Evolutionary conservation across 345 rosid genomes (phyloP).

Genomic region (Linum lewisii): DNA sequence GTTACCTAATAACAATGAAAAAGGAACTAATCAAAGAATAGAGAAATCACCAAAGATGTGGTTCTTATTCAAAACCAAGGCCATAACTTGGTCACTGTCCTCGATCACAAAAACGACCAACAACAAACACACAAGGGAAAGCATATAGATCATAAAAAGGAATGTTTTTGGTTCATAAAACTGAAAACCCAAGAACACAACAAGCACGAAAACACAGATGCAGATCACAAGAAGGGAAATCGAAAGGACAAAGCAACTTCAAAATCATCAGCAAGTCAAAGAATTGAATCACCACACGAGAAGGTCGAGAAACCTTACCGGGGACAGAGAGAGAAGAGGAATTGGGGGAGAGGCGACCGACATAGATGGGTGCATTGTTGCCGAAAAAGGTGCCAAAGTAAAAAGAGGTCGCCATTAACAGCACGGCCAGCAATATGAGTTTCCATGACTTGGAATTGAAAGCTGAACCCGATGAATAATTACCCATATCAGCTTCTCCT

Average conservation of each 20-base stretch:
- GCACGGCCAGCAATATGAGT: constrained; percentile 54
- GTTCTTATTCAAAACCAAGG: background rate
- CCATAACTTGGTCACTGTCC: background rate
- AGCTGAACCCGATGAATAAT: constrained; percentile 36
- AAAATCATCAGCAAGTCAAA: too few species aligned
- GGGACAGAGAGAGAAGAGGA: constrained; percentile 15
- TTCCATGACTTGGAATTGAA: constrained; percentile 67
- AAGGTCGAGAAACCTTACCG: constrained; percentile 12
- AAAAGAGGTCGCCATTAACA: constrained; percentile 69
- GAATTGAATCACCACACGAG: background rate
- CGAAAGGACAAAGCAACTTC: too few species aligned
- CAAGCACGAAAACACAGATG: background rate
- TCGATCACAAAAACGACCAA: background rate
- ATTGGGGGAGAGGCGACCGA: constrained; percentile 26
- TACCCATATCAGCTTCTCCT: constrained; percentile 36
- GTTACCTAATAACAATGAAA: background rate
- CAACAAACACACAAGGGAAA: background rate
- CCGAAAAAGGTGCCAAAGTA: constrained; percentile 76
- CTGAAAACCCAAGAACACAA: background rate
- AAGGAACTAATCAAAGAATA: too few species aligned
- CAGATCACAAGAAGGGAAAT: background rate
- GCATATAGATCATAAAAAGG: background rate
- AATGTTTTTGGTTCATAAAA: background rate
- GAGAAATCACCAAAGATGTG: background rate
- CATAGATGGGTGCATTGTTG: constrained; percentile 40